A percentile compares a stretch with the other conserved stretches of the same genome.
phyloP scores from a whole-genome alignment of 345 rosid genomes.

The Eucalyptus lansdowneana region DNA sequence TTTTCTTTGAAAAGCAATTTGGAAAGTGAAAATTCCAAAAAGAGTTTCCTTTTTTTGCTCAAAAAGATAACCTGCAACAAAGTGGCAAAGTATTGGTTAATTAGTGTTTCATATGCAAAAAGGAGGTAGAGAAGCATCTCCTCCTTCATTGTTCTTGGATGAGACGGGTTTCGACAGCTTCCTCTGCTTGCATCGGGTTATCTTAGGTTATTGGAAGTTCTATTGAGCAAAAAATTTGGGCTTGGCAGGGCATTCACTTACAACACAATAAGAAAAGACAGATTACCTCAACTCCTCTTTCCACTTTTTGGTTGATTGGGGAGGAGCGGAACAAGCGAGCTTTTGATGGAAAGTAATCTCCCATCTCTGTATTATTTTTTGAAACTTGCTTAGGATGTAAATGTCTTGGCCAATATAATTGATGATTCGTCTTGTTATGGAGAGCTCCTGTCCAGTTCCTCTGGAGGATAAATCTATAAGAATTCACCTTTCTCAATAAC shows the following conservation, averaged over 20 bases:
- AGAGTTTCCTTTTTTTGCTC: not conserved
- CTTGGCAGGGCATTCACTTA: not conserved
- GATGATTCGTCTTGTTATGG: not conserved
- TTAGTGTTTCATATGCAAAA: not conserved
- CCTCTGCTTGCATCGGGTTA: not conserved
- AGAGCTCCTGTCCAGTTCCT: not conserved
- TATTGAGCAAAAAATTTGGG: not conserved
- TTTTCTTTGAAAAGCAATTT: not conserved
- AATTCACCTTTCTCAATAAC: too few relatives aligned
- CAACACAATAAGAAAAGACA: not conserved
- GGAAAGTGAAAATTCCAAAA: not conserved
- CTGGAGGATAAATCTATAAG: too few relatives aligned
- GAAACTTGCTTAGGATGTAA: not conserved
- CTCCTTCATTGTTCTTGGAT: not conserved
- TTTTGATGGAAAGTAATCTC: not conserved
- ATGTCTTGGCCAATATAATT: not conserved
- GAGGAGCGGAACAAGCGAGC: not conserved
- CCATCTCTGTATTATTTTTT: not conserved
- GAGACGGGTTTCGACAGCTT: not conserved
- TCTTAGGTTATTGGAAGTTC: not conserved
- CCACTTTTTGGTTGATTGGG: not conserved
- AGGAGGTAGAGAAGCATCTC: not conserved
- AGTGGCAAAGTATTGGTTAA: not conserved
- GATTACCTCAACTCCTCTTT: not conserved
- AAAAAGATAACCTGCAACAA: fast-evolving